Evolutionary conservation across 495 filamentous ascomycete genomes (phyloP).

Genomic region (Penicillium taxi): DNA sequence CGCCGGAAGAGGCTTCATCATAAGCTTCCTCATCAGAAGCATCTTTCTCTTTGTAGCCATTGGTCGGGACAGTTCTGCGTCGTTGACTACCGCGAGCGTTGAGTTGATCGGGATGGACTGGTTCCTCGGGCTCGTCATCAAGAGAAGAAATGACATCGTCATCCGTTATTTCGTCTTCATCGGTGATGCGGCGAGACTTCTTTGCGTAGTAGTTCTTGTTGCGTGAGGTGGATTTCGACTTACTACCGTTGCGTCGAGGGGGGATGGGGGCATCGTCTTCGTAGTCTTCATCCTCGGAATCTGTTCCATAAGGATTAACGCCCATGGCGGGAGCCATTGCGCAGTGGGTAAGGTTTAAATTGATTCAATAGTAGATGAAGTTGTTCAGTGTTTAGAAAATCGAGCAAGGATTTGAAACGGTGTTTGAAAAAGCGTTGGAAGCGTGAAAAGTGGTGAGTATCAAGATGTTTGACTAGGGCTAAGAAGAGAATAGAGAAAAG

Average conservation of each 20-base stretch:
- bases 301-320: too few species aligned
- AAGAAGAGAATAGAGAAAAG: background rate
- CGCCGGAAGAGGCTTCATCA: slow-evolving; percentile 12
- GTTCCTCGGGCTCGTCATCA: slow-evolving; percentile 55
- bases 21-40: slow-evolving; percentile 32
- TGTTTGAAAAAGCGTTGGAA: too few species aligned
- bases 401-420: too few species aligned
- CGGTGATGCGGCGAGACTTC: slow-evolving; percentile 50
- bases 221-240: slow-evolving; percentile 27
- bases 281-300: slow-evolving; percentile 78
- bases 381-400: too few species aligned
- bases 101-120: slow-evolving; percentile 56
- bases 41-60: slow-evolving; percentile 33
- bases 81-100: slow-evolving; percentile 63
- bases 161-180: slow-evolving; percentile 53
- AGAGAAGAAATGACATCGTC: slow-evolving; percentile 54
- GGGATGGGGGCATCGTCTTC: slow-evolving; percentile 26
- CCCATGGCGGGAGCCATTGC: too few species aligned
- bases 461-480: too few species aligned
- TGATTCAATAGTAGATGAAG: too few species aligned
- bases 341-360: too few species aligned
- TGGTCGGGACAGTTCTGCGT: slow-evolving; percentile 51
- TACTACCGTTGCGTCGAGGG: slow-evolving; percentile 31
- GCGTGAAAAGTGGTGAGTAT: too few species aligned
- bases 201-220: slow-evolving; percentile 36